Conservation (phyloP, 2,329 filamentous ascomycete species). For the Ampelomyces quisqualis region DNA sequence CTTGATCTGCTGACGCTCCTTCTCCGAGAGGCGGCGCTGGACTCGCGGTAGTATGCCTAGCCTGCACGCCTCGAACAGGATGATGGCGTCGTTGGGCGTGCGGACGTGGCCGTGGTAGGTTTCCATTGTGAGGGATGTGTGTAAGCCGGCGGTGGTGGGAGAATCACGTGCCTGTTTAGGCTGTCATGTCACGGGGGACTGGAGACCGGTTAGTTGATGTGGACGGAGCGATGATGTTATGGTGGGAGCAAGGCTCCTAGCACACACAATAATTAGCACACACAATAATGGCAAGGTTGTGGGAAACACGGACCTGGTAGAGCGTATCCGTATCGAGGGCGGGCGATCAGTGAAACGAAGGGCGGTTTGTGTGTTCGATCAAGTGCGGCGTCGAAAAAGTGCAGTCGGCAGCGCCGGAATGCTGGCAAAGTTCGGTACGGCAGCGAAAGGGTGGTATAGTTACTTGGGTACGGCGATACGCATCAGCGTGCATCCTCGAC, state of each 20-base stretch:
- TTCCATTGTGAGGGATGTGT: slow-evolving; percentile 65
- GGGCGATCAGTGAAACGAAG: not conserved
- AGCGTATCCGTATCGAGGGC: not conserved
- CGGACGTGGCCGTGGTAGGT: slow-evolving; percentile 94
- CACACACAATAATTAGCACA: not conserved
- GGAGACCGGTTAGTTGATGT: slow-evolving; percentile 8
- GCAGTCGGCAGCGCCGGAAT: slow-evolving; percentile 2
- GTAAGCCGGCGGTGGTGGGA: too few relatives aligned
- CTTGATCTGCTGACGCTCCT: slow-evolving; percentile 92
- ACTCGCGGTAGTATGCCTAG: slow-evolving; percentile 87
- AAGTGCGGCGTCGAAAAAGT: too few relatives aligned
- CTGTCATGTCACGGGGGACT: too few relatives aligned
- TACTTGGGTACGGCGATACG: too few relatives aligned
- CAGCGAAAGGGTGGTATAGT: slow-evolving; percentile 20
- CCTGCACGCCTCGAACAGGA: slow-evolving; percentile 95
- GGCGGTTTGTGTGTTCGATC: too few relatives aligned
- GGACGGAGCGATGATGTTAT: slow-evolving; percentile 1
- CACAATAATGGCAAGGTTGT: not conserved
- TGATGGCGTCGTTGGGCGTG: slow-evolving; percentile 94
- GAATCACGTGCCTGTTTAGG: too few relatives aligned
- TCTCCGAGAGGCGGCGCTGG: slow-evolving; percentile 89
- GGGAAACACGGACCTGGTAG: not conserved
- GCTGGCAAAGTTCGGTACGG: not conserved
- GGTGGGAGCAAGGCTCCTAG: not conserved
- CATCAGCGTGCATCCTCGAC: slow-evolving; percentile 24